Conservation (phyloP, 805 yeast genomes). For the Phaffomyces opuntiae region DNA sequence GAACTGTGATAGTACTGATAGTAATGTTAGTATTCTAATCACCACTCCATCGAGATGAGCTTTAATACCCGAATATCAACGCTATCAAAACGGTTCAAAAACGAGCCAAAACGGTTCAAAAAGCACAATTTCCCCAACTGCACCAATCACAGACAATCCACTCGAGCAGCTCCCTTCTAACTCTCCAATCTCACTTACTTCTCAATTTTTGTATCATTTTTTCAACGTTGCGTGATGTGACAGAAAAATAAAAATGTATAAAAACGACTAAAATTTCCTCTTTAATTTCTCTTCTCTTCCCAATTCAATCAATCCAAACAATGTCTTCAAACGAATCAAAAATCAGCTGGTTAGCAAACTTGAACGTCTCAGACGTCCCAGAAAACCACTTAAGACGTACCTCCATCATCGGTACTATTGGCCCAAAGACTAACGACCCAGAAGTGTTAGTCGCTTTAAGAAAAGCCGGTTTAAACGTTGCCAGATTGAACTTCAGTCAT, state of each 20-base stretch:
- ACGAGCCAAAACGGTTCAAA: not conserved
- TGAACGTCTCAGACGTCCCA: constrained; percentile 23
- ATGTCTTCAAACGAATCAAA: constrained; percentile 17
- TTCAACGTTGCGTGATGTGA: constrained; percentile 8
- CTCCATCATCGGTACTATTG: constrained; percentile 97
- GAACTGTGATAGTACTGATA: too few species aligned
- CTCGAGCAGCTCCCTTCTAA: too few species aligned
- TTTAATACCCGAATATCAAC: too few species aligned
- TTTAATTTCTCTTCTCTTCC: not conserved
- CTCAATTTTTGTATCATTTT: not conserved
- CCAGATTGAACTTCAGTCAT: constrained; percentile 98
- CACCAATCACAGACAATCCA: too few species aligned
- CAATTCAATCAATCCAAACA: not conserved
- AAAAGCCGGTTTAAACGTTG: constrained; percentile 96
- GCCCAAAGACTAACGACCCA: constrained; percentile 93
- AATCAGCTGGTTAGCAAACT: constrained; percentile 24
- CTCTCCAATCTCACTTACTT: too few species aligned
- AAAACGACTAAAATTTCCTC: too few species aligned
- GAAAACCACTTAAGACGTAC: constrained; percentile 56
- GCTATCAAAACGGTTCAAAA: not conserved
- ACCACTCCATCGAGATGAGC: too few species aligned
- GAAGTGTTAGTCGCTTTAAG: constrained; percentile 81
- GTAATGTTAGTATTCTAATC: too few species aligned
- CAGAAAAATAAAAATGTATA: too few species aligned
- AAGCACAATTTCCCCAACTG: not conserved